phyloP scores from a whole-genome alignment of 2,329 filamentous ascomycete genomes.

The Hypoxylon sp. region DNA sequence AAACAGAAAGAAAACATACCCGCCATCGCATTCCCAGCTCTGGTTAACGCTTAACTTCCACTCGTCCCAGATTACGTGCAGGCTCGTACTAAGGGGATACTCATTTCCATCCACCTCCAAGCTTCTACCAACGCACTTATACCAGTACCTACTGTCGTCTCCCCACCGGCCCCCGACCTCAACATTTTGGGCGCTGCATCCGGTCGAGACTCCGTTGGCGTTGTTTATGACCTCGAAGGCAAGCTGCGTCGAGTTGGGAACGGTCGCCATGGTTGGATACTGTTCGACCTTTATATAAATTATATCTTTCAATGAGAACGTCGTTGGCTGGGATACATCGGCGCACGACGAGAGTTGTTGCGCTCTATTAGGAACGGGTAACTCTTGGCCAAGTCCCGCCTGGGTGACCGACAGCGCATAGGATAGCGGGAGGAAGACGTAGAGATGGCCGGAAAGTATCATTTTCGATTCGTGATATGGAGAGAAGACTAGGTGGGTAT shows the following conservation, averaged over 20 bases:
- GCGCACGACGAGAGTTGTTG: slow-evolving; percentile 23
- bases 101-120: slow-evolving; percentile 32
- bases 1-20: slow-evolving; percentile 32
- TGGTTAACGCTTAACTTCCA: slow-evolving; percentile 49
- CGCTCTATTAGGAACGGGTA: not conserved
- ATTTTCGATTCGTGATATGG: slow-evolving; percentile 1
- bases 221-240: slow-evolving; percentile 42
- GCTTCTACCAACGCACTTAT: slow-evolving; percentile 39
- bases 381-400: not conserved
- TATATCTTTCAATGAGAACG: slow-evolving; percentile 33
- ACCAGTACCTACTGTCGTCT: slow-evolving; percentile 46
- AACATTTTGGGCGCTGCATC: slow-evolving; percentile 39
- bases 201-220: slow-evolving; percentile 36
- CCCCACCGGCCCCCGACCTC: slow-evolving; percentile 32
- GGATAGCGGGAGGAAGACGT: slow-evolving; percentile 4
- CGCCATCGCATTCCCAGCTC: slow-evolving; percentile 46
- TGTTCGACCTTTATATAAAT: slow-evolving; percentile 34
- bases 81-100: slow-evolving; percentile 44
- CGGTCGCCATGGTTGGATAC: slow-evolving; percentile 17
- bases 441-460: not conserved
- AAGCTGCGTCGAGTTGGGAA: slow-evolving; percentile 42
- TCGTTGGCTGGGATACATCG: slow-evolving; percentile 30
- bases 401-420: not conserved
- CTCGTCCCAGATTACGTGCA: slow-evolving; percentile 43
- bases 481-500: not conserved